Conservation (phyloP, 306 rosid species). For the Trichosanthes cucumerina region DNA sequence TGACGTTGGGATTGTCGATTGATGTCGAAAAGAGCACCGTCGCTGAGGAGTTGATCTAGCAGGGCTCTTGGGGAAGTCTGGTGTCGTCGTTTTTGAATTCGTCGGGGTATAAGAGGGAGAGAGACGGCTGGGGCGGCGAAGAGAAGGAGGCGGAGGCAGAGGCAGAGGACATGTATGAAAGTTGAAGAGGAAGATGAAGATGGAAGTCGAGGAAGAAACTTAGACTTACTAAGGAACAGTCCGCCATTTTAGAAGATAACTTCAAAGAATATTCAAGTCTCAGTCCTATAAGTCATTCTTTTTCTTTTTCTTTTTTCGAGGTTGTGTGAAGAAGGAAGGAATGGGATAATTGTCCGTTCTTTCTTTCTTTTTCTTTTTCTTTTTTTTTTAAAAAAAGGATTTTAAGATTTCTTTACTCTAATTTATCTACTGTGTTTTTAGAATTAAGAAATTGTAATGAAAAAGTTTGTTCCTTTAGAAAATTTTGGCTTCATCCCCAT, state of each 20-base stretch:
- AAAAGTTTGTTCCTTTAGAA: too few species aligned
- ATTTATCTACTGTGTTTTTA: too few species aligned
- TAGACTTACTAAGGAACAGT: slow-evolving; percentile 70
- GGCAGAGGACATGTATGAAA: slow-evolving; percentile 19
- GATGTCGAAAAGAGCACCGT: slow-evolving; percentile 13
- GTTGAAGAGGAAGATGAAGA: slow-evolving; percentile 31
- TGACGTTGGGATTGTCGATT: slow-evolving; percentile 40
- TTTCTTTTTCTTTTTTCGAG: not conserved
- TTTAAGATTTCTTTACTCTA: too few species aligned
- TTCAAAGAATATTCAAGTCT: slow-evolving; percentile 57
- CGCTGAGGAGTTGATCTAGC: slow-evolving; percentile 15
- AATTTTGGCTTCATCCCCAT: too few species aligned
- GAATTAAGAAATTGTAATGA: too few species aligned
- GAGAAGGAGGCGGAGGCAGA: slow-evolving; percentile 14
- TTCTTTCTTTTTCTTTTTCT: too few species aligned
- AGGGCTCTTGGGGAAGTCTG: slow-evolving; percentile 32
- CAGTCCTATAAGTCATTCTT: slow-evolving; percentile 36
- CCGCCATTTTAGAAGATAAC: slow-evolving; percentile 55
- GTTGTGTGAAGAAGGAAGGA: not conserved
- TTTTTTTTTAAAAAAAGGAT: not conserved
- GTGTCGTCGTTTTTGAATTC: slow-evolving; percentile 65
- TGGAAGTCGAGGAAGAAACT: slow-evolving; percentile 68
- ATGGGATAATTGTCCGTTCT: not conserved
- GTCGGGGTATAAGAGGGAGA: slow-evolving; percentile 58
- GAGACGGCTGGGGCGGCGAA: slow-evolving; percentile 20